phyloP scores from a whole-genome alignment of 2,329 filamentous ascomycete genomes.

The Acarospora socialis region DNA sequence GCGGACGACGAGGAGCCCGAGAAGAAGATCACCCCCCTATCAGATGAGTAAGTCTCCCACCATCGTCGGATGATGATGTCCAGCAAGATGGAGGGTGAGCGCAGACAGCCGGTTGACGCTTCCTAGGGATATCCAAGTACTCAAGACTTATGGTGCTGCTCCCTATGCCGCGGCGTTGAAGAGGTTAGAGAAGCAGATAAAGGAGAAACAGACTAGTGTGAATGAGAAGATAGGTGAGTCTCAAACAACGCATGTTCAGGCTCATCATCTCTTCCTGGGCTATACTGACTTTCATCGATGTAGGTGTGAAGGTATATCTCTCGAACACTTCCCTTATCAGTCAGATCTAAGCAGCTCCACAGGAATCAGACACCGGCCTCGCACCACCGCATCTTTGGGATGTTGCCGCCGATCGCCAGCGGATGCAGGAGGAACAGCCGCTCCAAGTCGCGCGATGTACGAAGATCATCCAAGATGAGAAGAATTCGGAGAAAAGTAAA shows the following conservation, averaged over 20 bases:
- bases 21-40: conserved; percentile 97
- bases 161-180: conserved; percentile 88
- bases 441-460: conserved; percentile 96
- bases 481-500: conserved; percentile 95
- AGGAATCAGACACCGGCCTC: conserved; percentile 97
- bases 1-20: conserved; percentile 94
- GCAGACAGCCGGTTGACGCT: not conserved
- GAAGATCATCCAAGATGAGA: conserved; percentile 96
- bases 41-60: conserved; percentile 64
- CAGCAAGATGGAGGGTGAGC: conserved; percentile 1
- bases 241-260: no score
- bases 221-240: conserved; percentile 82
- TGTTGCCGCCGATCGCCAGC: conserved; percentile 90
- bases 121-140: conserved; percentile 86
- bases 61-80: conserved; percentile 1
- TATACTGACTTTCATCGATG: conserved; percentile 5
- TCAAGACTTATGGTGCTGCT: conserved; percentile 96
- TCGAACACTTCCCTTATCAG: not conserved
- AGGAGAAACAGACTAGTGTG: conserved; percentile 94
- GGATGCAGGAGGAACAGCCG: conserved; percentile 96
- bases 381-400: conserved; percentile 98
- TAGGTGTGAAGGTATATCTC: conserved; percentile 49
- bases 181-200: conserved; percentile 98
- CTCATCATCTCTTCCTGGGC: conserved; percentile 2
- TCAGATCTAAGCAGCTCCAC: conserved; percentile 10